phyloP scores from a whole-genome alignment of 1,139 yeast species.

The Pichia sp. region DNA sequence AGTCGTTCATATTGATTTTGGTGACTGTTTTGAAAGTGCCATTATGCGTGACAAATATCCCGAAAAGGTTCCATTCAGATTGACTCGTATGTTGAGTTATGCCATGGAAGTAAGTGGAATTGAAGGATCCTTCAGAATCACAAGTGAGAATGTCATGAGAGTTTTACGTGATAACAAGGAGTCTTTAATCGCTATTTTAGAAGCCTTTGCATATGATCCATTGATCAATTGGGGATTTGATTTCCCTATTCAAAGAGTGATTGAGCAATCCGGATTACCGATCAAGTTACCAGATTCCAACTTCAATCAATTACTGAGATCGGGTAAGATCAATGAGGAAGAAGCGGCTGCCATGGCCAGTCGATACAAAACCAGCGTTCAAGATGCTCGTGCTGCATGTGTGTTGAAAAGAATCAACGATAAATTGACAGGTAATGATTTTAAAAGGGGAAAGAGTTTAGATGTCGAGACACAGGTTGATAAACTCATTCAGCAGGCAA shows the following conservation, averaged over 20 bases:
- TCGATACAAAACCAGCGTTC: constrained; percentile 70
- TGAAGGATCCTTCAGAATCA: constrained; percentile 93
- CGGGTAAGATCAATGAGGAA: constrained; percentile 67
- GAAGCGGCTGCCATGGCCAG: constrained; percentile 65
- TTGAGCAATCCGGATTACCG: constrained; percentile 52
- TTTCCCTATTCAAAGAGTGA: constrained; percentile 72
- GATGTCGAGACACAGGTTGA: constrained; percentile 91
- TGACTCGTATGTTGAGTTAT: constrained; percentile 93
- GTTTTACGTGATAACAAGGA: constrained; percentile 90
- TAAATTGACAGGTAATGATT: constrained; percentile 90
- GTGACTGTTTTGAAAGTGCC: constrained; percentile 99
- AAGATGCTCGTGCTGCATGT: constrained; percentile 87
- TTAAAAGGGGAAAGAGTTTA: constrained; percentile 59
- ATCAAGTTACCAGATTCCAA: constrained; percentile 56
- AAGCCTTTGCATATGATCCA: constrained; percentile 98
- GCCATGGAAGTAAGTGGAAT: constrained; percentile 99
- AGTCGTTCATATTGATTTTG: constrained; percentile 95
- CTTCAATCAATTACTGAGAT: constrained; percentile 58
- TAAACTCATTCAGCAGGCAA: constrained; percentile 89
- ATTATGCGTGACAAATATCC: constrained; percentile 94
- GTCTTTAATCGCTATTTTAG: constrained; percentile 94
- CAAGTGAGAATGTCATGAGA: constrained; percentile 96
- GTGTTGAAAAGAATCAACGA: constrained; percentile 88
- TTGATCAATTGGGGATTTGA: constrained; percentile 98
- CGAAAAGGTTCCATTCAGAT: constrained; percentile 94